These are phyloP conservation scores for Leptographium radiaticola DNA, from an alignment of 2,329 filamentous ascomycete species.

Conservation along the genomic window DNA sequence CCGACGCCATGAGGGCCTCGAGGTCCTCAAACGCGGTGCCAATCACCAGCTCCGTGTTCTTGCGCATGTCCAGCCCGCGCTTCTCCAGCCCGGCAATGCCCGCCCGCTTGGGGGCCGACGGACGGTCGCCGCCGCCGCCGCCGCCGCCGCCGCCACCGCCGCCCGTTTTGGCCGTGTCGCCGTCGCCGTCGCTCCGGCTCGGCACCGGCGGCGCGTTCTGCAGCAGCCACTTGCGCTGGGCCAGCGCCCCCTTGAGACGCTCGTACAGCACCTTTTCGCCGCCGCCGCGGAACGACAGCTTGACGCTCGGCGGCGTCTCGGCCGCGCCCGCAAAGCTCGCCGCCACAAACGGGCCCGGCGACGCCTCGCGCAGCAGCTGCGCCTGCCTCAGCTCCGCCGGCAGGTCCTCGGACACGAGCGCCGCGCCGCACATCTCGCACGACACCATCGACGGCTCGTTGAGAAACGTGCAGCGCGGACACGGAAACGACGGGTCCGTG, in stretches of 20 bases:
- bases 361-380: conserved; percentile 45
- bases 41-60: conserved; percentile 87
- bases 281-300: conserved; percentile 80
- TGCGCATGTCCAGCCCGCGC: conserved; percentile 68
- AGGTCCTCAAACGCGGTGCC: conserved; percentile 92
- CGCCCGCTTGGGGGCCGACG: conserved; percentile 43
- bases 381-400: conserved; percentile 26
- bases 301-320: conserved; percentile 63
- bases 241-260: conserved; percentile 71
- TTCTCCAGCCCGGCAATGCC: conserved; percentile 90
- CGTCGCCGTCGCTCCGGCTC: conserved; percentile 28
- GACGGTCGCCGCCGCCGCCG: conserved; percentile 6
- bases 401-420: conserved; percentile 46
- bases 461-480: conserved; percentile 82
- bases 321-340: conserved; percentile 17
- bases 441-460: conserved; percentile 78
- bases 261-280: conserved; percentile 88
- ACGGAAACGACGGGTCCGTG: conserved; percentile 40
- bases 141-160: background rate
- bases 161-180: too few relatives aligned
- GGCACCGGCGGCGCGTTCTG: conserved; percentile 83
- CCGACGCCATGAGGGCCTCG: conserved; percentile 92
- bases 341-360: conserved; percentile 59
- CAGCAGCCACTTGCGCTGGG: conserved; percentile 91
- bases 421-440: conserved; percentile 84